Evolutionary conservation across 306 rosid genomes (phyloP).

Genomic region (Malus orientalis): DNA sequence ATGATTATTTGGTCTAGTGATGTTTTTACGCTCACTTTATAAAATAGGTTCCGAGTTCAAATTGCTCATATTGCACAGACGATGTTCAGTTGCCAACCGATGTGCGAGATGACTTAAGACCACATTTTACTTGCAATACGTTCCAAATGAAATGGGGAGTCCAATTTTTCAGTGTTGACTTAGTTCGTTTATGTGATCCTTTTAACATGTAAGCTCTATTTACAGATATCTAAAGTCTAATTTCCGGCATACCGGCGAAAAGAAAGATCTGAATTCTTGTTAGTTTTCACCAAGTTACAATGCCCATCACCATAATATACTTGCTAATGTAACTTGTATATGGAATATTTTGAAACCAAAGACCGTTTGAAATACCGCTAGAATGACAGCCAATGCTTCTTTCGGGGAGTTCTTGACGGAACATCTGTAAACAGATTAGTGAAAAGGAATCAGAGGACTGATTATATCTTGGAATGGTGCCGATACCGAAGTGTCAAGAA

Average conservation of each 20-base stretch:
- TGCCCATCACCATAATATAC: neutral
- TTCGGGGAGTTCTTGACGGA: slow-evolving; percentile 57
- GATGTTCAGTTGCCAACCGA: no score
- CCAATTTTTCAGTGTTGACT: neutral
- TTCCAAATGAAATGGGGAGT: neutral
- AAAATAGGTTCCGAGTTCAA: no score
- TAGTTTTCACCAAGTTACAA: neutral
- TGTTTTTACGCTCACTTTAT: no score
- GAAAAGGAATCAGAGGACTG: neutral
- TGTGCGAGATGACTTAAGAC: no score
- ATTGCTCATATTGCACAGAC: no score
- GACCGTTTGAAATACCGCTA: slow-evolving; percentile 19
- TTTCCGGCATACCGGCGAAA: neutral
- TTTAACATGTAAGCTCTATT: neutral
- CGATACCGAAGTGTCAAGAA: neutral
- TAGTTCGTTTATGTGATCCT: neutral
- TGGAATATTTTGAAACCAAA: neutral
- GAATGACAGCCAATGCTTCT: slow-evolving; percentile 81
- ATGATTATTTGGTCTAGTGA: no score
- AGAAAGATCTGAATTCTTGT: slow-evolving; percentile 3
- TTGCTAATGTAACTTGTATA: neutral
- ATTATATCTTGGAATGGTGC: neutral
- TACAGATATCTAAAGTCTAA: neutral
- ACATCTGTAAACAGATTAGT: slow-evolving; percentile 50
- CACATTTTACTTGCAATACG: no score